These are phyloP conservation scores for Annona cherimola DNA, from an alignment of 164 flowering plant species.

Conservation along the genomic window DNA sequence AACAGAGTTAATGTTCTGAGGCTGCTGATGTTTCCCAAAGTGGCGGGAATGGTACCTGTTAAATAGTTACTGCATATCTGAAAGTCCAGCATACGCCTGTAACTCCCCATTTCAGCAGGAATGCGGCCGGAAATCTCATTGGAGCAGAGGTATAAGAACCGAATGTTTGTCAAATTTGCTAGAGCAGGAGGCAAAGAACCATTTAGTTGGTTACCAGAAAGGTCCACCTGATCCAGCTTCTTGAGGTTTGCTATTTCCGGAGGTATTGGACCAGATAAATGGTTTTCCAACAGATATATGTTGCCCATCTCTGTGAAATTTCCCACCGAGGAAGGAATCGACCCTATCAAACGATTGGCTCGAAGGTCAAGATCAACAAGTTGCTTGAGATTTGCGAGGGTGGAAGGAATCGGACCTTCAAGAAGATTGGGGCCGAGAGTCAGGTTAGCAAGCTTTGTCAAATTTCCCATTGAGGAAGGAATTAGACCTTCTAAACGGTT, in stretches of 20 bases:
- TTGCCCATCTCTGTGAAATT: slow-evolving; percentile 5
- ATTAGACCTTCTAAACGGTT: slow-evolving; percentile 1
- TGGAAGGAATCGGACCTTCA: slow-evolving; percentile 16
- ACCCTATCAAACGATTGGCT: not conserved
- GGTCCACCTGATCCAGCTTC: not conserved
- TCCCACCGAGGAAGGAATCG: slow-evolving; percentile 15
- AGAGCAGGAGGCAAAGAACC: not conserved
- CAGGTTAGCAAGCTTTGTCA: not conserved
- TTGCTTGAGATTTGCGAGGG: slow-evolving; percentile 18
- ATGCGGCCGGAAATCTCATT: not conserved
- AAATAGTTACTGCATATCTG: not conserved
- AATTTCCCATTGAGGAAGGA: not conserved
- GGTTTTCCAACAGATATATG: not conserved
- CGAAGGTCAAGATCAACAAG: not conserved
- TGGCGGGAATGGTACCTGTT: slow-evolving; percentile 1
- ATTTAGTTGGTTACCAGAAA: not conserved
- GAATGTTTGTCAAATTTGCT: not conserved
- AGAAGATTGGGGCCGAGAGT: slow-evolving; percentile 12
- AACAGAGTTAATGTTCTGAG: not conserved
- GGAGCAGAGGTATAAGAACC: not conserved
- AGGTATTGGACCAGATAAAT: not conserved
- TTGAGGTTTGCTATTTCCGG: not conserved
- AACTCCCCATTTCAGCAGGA: not conserved
- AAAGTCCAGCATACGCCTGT: not conserved
- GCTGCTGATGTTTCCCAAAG: not conserved